Conservation (phyloP, 106 monocot species). For the Xerophyta viscosa region DNA sequence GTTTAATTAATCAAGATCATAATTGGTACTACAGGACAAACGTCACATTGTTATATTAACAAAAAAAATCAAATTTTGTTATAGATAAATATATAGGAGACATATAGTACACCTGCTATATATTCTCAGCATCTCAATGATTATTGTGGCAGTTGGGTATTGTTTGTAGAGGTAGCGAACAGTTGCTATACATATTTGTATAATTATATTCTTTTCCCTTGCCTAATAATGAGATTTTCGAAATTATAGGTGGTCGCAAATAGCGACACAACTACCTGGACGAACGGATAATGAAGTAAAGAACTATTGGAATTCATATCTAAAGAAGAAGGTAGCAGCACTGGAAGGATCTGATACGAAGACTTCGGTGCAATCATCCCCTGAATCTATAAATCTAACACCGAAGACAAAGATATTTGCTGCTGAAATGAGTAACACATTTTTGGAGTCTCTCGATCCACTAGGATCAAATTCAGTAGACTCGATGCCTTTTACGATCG, state of each 20-base stretch:
- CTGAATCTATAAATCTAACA: neutral
- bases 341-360: no score
- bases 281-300: constrained; percentile 30
- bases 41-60: no score
- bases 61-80: no score
- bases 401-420: neutral
- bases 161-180: no score
- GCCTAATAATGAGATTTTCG: neutral
- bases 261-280: constrained; percentile 24
- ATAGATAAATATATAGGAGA: no score
- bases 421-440: neutral
- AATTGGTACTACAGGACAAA: no score
- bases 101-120: no score
- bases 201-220: neutral
- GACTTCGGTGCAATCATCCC: no score
- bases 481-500: neutral
- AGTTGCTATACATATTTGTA: no score
- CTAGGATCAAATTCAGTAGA: neutral
- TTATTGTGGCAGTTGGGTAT: no score
- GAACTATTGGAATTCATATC: constrained; percentile 32
- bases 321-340: constrained; percentile 19
- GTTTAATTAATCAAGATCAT: no score
- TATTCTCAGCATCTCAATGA: no score
- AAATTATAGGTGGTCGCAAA: constrained; percentile 19
- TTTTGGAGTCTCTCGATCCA: neutral